phyloP scores from a whole-genome alignment of 768 basidiomycete species.

The Russula olivacea region DNA sequence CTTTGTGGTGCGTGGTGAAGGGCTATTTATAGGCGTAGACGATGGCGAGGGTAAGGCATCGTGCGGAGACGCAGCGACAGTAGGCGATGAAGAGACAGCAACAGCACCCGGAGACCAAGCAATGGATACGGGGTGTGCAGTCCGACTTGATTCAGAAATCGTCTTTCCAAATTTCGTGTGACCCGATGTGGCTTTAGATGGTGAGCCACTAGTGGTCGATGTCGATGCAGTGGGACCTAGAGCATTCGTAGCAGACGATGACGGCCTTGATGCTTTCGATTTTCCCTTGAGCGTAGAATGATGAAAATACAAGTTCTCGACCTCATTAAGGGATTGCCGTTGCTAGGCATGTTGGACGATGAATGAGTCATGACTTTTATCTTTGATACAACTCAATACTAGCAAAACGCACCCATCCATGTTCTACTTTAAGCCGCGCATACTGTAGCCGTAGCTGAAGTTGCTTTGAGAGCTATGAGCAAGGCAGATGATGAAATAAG shows the following conservation, averaged over 20 bases:
- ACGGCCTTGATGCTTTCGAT: constrained; percentile 27
- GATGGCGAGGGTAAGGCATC: not conserved
- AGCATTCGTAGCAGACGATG: constrained; percentile 20
- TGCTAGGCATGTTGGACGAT: constrained; percentile 39
- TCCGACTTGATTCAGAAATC: not conserved
- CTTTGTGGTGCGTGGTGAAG: not conserved
- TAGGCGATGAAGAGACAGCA: not conserved
- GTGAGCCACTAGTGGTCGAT: not conserved
- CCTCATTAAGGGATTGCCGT: constrained; percentile 72
- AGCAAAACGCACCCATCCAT: constrained; percentile 61
- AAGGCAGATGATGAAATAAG: not conserved
- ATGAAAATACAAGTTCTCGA: constrained; percentile 74
- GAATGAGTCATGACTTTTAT: not conserved
- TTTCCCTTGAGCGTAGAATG: constrained; percentile 46
- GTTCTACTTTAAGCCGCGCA: constrained; percentile 67
- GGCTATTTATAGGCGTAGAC: constrained; percentile 1
- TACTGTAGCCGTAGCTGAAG: constrained; percentile 70
- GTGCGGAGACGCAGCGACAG: not conserved
- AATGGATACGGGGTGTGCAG: not conserved
- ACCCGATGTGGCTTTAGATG: not conserved
- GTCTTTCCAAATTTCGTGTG: not conserved
- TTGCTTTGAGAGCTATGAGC: constrained; percentile 55
- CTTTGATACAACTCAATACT: not conserved
- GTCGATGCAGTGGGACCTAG: constrained; percentile 23
- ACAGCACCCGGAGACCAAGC: not conserved